Base-by-base conservation (phyloP, 495 filamentous ascomycete species). In the Corynascus novoguineensis region DNA sequence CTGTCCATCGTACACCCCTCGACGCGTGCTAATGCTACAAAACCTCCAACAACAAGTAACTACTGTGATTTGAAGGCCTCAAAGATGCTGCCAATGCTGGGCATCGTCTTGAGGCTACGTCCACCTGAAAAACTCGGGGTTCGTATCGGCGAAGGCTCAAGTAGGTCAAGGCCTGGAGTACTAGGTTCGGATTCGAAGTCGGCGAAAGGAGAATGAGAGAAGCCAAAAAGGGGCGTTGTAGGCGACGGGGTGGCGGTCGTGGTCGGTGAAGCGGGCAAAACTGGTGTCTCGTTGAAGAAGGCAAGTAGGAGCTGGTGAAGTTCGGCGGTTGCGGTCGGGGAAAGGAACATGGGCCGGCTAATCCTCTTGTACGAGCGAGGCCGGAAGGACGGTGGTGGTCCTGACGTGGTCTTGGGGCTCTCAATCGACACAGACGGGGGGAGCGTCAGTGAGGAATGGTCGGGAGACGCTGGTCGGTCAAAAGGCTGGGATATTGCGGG, bases 61-160 rank as follows among this genome's bases (percentile, higher is more conserved):
- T 57, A 68, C 49, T 62, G 62, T 6, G 59, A 66, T 17, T 60
- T 32, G 55, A 68, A 51, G 55, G 66, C 62, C 55, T 73, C 71
- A 56, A 73, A 73, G 35, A 73, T 72, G 48, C 71, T 65, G 35
- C 68, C 61, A 52, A 73, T 71, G 53, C 64, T 68, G 29, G 57
- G 55, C 45, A 61, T 56, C 5, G 64, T 60, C 12, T 45, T 56
- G 11, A 57, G 50, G n/a, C 50, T 57, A 24, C 51, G 56, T 5
- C 60, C 60, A 24, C 63, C 60, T 12, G 61, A 55, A 19, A 49
- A 52, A 19, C 47, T 44, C 14, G 60, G 62, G 27, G 55, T 51
- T 10, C 65, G 58, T 6, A 52, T 41, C 8, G 68, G 71, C 5
- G 69, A 56, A 4, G 71, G 71, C 49, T 73, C 71, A n/a, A 73